Conservation (phyloP, 169 alveolate species). For the Plasmodium coatneyi region DNA sequence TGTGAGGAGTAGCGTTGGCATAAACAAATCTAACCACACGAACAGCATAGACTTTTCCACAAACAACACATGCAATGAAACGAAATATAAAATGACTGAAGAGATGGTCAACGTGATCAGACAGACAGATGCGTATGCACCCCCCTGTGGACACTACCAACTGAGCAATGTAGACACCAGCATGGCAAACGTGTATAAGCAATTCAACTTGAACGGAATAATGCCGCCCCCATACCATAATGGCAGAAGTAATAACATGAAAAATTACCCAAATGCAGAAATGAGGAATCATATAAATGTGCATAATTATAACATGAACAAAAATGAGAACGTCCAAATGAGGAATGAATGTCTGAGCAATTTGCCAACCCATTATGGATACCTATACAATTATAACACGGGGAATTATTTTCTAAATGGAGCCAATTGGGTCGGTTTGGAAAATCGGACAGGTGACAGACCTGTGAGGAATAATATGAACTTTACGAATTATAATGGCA, state of each 20-base stretch:
- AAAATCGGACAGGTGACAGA: neutral
- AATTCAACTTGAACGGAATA: constrained; percentile 10
- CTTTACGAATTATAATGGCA: neutral
- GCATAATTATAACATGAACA: constrained; percentile 19
- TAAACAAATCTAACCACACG: neutral
- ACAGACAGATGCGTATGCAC: neutral
- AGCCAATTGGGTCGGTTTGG: neutral
- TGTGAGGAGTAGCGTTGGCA: neutral
- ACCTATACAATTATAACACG: neutral
- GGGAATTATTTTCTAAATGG: constrained; percentile 17
- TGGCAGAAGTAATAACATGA: neutral
- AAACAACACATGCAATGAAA: neutral
- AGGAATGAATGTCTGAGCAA: neutral
- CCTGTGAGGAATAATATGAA: neutral
- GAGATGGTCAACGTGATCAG: neutral
- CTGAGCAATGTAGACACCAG: neutral
- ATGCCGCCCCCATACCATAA: neutral
- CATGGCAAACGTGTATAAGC: neutral
- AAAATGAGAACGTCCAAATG: constrained; percentile 1
- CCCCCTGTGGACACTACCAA: neutral
- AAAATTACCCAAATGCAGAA: neutral
- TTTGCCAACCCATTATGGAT: neutral
- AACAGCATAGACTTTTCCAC: neutral
- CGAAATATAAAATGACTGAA: neutral
- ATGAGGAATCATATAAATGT: constrained; percentile 17